Percentiles rank a stretch among this genome's conserved stretches.
These are phyloP conservation scores for Flaveria sonorensis DNA, from an alignment of 129 eudicot genomes.

Conservation along the genomic window DNA sequence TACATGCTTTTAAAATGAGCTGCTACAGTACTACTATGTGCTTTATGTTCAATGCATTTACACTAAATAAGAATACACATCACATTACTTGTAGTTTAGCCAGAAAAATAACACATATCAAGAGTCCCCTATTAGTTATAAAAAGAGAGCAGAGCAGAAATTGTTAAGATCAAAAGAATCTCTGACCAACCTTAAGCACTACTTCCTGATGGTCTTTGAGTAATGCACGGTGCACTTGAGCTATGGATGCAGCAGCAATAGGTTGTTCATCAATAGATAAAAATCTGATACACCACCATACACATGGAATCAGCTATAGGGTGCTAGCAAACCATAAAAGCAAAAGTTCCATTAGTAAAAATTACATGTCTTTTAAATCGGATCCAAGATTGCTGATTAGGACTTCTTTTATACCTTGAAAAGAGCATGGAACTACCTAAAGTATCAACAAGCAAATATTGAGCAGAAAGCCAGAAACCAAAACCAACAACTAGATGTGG, in stretches of 20 bases:
- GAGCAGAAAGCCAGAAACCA: constrained; percentile 7
- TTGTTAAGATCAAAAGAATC: constrained; percentile 3
- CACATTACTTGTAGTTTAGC: constrained; percentile 2
- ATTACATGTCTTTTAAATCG: constrained; percentile 73
- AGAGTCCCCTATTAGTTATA: background rate
- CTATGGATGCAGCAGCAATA: constrained; percentile 98
- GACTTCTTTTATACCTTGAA: constrained; percentile 70
- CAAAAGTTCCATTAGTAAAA: constrained; percentile 22
- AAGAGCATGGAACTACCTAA: constrained; percentile 83
- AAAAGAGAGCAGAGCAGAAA: constrained; percentile 11
- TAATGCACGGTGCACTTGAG: constrained; percentile 93
- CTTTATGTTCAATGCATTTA: background rate
- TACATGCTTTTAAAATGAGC: background rate
- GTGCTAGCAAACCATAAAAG: background rate
- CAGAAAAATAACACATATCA: background rate
- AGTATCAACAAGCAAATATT: constrained; percentile 36
- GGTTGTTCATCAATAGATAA: constrained; percentile 84
- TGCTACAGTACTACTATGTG: background rate
- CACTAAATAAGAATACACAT: background rate
- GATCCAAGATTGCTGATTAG: constrained; percentile 60
- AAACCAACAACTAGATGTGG: constrained; percentile 21
- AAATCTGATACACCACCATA: constrained; percentile 51
- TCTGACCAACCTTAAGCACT: constrained; percentile 79
- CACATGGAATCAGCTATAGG: constrained; percentile 14
- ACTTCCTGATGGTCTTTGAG: constrained; percentile 74